Evolutionary conservation across 345 rosid species (phyloP).

Genomic region (Eucalyptus rudis): DNA sequence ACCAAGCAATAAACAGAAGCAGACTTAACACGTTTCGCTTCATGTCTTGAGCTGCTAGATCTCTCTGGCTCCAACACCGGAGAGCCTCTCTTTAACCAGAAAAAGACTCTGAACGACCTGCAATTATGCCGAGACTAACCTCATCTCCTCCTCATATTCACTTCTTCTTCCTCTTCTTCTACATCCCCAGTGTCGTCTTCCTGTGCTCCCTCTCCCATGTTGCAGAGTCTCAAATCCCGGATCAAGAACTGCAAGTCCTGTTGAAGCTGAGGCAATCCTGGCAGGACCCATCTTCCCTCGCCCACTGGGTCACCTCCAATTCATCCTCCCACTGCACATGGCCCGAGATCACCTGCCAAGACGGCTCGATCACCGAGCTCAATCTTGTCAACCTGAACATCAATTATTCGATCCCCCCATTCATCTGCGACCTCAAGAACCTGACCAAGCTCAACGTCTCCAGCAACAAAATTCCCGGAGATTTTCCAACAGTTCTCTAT

Average conservation of each 20-base stretch:
- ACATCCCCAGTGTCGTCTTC: background rate
- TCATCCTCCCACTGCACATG: slow-evolving; percentile 29
- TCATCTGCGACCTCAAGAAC: slow-evolving; percentile 10
- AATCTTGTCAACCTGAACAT: slow-evolving; percentile 1
- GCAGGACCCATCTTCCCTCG: slow-evolving; percentile 17
- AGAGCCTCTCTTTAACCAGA: too few species aligned
- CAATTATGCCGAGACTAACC: too few species aligned
- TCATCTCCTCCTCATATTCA: too few species aligned
- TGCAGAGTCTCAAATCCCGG: background rate
- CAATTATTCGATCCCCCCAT: slow-evolving; percentile 23
- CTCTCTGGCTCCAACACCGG: too few species aligned
- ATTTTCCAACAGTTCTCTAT: background rate
- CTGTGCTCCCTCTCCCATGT: background rate
- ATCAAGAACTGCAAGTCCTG: slow-evolving; percentile 1
- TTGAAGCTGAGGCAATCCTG: slow-evolving; percentile 28
- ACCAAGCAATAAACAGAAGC: too few species aligned
- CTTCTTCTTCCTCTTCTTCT: background rate
- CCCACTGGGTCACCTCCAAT: slow-evolving; percentile 16
- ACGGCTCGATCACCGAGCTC: slow-evolving; percentile 16
- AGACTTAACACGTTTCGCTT: too few species aligned
- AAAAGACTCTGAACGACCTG: too few species aligned
- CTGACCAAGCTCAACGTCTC: slow-evolving; percentile 22
- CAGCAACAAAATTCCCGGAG: accelerated
- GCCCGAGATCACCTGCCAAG: slow-evolving; percentile 33
- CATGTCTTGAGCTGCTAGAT: too few species aligned